A percentile compares a stretch with the other conserved stretches of the same genome.
phyloP scores from a whole-genome alignment of 306 rosid genomes.

The Quercus robur region DNA sequence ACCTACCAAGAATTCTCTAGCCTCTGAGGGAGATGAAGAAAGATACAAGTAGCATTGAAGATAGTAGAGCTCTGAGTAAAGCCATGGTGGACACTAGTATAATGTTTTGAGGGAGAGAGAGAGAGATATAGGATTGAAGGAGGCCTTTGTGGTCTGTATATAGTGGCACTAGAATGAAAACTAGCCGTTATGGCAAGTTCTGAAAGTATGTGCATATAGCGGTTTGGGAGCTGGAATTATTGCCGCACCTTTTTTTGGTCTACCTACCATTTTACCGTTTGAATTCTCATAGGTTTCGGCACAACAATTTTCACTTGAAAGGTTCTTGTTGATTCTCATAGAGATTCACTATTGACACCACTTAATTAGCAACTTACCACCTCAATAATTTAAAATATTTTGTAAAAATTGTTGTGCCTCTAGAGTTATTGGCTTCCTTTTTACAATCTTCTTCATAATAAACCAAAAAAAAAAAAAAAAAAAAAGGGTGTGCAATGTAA shows the following conservation, averaged over 20 bases:
- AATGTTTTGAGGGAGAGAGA: background rate
- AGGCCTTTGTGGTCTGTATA: background rate
- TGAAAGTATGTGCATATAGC: background rate
- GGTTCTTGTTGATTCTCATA: no score
- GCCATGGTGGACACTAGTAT: background rate
- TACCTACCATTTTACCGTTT: background rate
- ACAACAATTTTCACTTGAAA: no score
- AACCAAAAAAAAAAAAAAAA: no score
- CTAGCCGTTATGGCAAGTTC: background rate
- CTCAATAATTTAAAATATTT: no score
- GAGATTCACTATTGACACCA: no score
- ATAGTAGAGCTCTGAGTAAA: background rate
- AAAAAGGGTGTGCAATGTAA: no score
- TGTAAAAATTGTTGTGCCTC: no score
- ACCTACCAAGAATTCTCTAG: constrained; percentile 28
- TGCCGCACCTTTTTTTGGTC: background rate
- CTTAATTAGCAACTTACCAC: no score
- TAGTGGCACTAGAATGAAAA: background rate
- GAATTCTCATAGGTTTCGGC: background rate
- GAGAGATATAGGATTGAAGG: background rate
- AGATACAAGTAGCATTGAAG: background rate
- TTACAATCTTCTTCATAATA: no score
- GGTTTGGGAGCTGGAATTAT: background rate
- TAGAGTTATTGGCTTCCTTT: no score
- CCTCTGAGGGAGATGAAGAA: background rate